Evolutionary conservation across 75 land plant species (phyloP), one percentile per base, ranked within the genome.

Genomic region (Chamaecyparis obtusa): DNA sequence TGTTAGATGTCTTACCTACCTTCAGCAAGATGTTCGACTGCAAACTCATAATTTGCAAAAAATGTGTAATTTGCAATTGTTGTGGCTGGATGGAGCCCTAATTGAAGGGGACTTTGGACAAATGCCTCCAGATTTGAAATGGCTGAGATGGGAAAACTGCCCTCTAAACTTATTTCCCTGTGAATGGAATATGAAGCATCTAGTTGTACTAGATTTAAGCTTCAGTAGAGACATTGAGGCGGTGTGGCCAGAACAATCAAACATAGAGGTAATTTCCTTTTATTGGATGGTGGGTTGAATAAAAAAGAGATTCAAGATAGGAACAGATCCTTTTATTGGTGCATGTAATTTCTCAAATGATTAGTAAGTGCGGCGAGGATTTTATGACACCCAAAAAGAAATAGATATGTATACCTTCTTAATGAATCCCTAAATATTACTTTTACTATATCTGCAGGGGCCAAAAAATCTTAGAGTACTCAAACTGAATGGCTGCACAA

Each of bases 91-190:
- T 84, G 85, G 85, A 48, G 64, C 85, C 55, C 4, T 56, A 15
- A 55, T 56, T 33, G 85, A 84, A 39, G 85, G 85, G 21, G 67
- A 84, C 67, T 84, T 84, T 36, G 64, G 24, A 36, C 37, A 84
- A 84, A 84, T 84, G 85, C 85, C 85, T 84, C 67, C 57, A 84
- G 41, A 51, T 46, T 49, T 84, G 3, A 84, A 84, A 56, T 84
- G 85, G 85, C 21, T 84, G 64, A 84, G 43, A 84, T 84, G 85
- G 85, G 67, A 84, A 84, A 84, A 84, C 67, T 84, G 85, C 67
- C 85, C 85, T n/a, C 64, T 56, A 35, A 84, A 84, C 55, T 84
- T 21, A 41, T n/a, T 84, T 30, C 85, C 85, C 36, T 35, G 64
- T 55, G 85, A 84, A 84, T 56, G 85, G 85, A 84, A 36, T 84